Base-by-base conservation (phyloP, 257 asterid genomes). In the Lycium barbarum region DNA sequence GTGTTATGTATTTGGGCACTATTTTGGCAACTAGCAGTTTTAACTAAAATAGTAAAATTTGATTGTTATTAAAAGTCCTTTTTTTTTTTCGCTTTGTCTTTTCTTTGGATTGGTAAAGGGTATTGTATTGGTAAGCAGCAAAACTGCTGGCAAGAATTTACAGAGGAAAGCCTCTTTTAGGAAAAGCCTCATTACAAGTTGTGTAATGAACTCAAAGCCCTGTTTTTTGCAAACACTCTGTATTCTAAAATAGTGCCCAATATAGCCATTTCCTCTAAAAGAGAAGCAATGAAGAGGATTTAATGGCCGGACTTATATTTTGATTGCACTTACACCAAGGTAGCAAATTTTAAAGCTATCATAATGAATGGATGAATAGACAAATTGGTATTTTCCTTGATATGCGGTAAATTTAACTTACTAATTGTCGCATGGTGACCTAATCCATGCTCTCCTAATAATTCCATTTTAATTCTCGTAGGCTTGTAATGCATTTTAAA, bases 261-360 rank as follows among this genome's bases (percentile, higher is more conserved):
- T 47, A 73, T 47, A 73, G 45, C 45, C 63, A 73, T 76, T 76
- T 26, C 62, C 63, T 51, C 51, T 14, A 47, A 76, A 76, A 76
- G 63, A 26, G 82, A 74, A 51, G 81, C 62, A 74, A 51, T 43
- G 12, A 49, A 51, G 61, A 5, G n/a, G 35, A 74, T 55, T 47
- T 47, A 47, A 5, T 12, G 7, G 61, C 0, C 2, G 38, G 36
- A 10, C 17, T 13, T 6, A 6, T 58, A 22, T 74, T 74, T 6
- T 74, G 8, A 49, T 74, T 71, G 79, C 79, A 68, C 78, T 38
- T 45, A 6, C 55, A 12, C 22, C 22, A 58, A 58, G 2, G 10
- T 58, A 58, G 65, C 10, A 58, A 73, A 11, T 26, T n/a, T 22
- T 45, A 20, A 43, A 72, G 80, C 45, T 43, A 72, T 47, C 80